phyloP scores from a whole-genome alignment of 805 yeast species.

The Candida namnaoensis region DNA sequence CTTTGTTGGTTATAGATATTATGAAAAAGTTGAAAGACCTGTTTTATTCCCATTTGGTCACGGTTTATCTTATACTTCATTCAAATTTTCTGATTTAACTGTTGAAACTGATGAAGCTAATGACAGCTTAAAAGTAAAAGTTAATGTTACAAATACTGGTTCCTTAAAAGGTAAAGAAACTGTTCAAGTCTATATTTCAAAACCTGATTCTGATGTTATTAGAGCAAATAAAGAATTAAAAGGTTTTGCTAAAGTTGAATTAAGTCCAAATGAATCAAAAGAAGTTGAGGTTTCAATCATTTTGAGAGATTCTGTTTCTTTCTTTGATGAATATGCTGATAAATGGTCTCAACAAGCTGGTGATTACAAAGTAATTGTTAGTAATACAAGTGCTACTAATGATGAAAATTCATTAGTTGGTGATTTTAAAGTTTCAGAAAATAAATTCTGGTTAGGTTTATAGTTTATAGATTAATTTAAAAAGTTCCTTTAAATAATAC shows the following conservation, averaged over 20 bases:
- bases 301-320: slow-evolving; percentile 37
- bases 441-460: slow-evolving; percentile 3
- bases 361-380: slow-evolving; percentile 35
- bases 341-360: slow-evolving; percentile 42
- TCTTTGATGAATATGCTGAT: slow-evolving; percentile 33
- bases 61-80: slow-evolving; percentile 47
- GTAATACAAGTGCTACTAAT: slow-evolving; percentile 16
- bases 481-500: too few species aligned
- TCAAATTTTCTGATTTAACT: slow-evolving; percentile 27
- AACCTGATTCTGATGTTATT: slow-evolving; percentile 18
- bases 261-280: slow-evolving; percentile 31
- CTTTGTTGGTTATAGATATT: slow-evolving; percentile 47
- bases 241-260: slow-evolving; percentile 37
- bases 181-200: slow-evolving; percentile 38
- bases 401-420: slow-evolving; percentile 4
- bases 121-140: slow-evolving; percentile 15
- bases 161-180: slow-evolving; percentile 36
- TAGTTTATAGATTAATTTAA: too few species aligned
- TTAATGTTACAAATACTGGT: slow-evolving; percentile 37
- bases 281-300: slow-evolving; percentile 26
- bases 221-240: slow-evolving; percentile 49
- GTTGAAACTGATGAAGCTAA: slow-evolving; percentile 24
- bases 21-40: slow-evolving; percentile 34
- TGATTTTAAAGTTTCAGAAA: slow-evolving; percentile 2
- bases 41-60: slow-evolving; percentile 47